Percentiles rank a stretch among this genome's conserved stretches.
These are phyloP conservation scores for Phytophthora ohioensis DNA, from an alignment of 352 stramenopile genomes.

Conservation along the genomic window DNA sequence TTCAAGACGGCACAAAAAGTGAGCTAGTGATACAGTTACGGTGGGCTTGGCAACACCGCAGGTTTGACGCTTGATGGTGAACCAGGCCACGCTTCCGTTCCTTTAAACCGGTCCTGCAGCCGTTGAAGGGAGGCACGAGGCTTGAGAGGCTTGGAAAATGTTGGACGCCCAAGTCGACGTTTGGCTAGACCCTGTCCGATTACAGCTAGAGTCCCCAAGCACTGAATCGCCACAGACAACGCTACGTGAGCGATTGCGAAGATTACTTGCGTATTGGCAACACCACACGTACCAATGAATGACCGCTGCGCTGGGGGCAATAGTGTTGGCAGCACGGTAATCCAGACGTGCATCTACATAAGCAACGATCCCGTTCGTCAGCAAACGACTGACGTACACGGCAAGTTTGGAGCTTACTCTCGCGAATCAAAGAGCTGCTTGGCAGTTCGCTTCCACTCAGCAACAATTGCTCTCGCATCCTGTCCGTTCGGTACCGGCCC, in stretches of 20 bases:
- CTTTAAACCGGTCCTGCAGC: slow-evolving; percentile 71
- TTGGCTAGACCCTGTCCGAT: slow-evolving; percentile 74
- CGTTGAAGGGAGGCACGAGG: slow-evolving; percentile 74
- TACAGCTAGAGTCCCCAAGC: slow-evolving; percentile 65
- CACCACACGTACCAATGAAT: slow-evolving; percentile 64
- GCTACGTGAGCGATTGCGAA: slow-evolving; percentile 13
- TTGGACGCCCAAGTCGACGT: slow-evolving; percentile 60
- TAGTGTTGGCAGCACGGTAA: slow-evolving; percentile 60
- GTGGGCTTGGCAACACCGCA: slow-evolving; percentile 6
- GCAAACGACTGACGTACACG: not conserved
- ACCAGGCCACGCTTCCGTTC: slow-evolving; percentile 65
- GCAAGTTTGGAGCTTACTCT: slow-evolving; percentile 41
- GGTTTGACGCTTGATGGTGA: slow-evolving; percentile 44
- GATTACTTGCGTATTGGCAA: not conserved
- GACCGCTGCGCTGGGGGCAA: slow-evolving; percentile 70
- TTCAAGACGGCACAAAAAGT: not conserved
- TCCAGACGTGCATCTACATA: slow-evolving; percentile 59
- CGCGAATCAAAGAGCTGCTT: slow-evolving; percentile 65
- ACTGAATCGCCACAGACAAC: slow-evolving; percentile 46
- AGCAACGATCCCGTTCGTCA: slow-evolving; percentile 10
- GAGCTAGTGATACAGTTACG: slow-evolving; percentile 14
- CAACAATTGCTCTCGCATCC: slow-evolving; percentile 59
- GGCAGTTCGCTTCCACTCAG: slow-evolving; percentile 64
- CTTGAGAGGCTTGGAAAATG: slow-evolving; percentile 72
- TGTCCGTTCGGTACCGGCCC: slow-evolving; percentile 54